Percentiles rank a stretch among this genome's conserved stretches.
These are phyloP conservation scores for Ogataea minuta DNA, from an alignment of 805 yeast genomes.

Conservation along the genomic window DNA sequence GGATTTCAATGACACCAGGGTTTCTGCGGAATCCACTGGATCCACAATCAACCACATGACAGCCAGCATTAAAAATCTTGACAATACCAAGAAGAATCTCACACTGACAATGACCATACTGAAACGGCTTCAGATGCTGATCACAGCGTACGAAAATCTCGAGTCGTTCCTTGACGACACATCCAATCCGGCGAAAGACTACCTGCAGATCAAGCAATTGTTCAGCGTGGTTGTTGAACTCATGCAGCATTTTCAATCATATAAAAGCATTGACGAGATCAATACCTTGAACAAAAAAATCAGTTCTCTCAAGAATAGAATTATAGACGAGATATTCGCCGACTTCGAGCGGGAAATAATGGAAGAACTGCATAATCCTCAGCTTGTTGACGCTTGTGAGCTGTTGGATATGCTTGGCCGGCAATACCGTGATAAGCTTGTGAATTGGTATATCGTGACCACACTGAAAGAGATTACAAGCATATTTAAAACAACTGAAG, in stretches of 20 bases:
- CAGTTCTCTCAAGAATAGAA: constrained; percentile 53
- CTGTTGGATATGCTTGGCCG: constrained; percentile 64
- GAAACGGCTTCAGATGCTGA: constrained; percentile 82
- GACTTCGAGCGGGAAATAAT: constrained; percentile 61
- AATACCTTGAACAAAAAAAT: constrained; percentile 62
- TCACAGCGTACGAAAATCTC: constrained; percentile 68
- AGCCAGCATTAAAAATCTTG: constrained; percentile 70
- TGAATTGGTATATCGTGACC: constrained; percentile 69
- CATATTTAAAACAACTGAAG: constrained; percentile 78
- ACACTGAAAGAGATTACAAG: constrained; percentile 70
- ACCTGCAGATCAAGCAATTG: constrained; percentile 55
- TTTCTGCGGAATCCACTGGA: constrained; percentile 55
- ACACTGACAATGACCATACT: constrained; percentile 82
- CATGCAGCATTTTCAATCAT: constrained; percentile 69
- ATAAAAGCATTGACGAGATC: constrained; percentile 79
- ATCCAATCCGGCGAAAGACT: constrained; percentile 31
- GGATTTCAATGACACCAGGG: constrained; percentile 47
- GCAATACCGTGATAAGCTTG: constrained; percentile 55
- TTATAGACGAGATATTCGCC: constrained; percentile 66
- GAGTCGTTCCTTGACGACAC: constrained; percentile 40
- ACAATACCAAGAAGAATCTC: constrained; percentile 78
- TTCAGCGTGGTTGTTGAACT: constrained; percentile 73
- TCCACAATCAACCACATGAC: constrained; percentile 67
- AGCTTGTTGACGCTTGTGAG: constrained; percentile 62
- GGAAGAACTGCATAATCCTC: constrained; percentile 35